A percentile compares a stretch with the other conserved stretches of the same genome.
Conservation (phyloP, 2,329 filamentous ascomycete genomes). For the Aspergillus sp. region DNA sequence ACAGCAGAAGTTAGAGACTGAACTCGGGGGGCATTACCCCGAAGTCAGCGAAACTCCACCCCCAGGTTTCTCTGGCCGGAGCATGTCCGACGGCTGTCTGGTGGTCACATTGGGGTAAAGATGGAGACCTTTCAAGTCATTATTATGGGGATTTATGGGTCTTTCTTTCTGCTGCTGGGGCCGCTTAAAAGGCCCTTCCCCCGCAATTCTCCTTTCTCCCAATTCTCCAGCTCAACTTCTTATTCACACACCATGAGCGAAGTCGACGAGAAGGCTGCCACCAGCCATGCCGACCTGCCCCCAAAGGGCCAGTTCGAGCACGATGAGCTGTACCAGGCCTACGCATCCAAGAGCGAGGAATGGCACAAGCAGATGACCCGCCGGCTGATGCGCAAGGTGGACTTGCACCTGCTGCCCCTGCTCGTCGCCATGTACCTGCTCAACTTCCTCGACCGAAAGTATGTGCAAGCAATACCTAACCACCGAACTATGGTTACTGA, state of each 20-base stretch:
- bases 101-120: neutral
- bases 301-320: constrained; percentile 16
- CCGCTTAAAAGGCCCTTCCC: neutral
- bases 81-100: neutral
- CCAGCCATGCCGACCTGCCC: neutral
- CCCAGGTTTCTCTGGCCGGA: neutral
- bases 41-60: neutral
- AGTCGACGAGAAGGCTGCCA: constrained; percentile 4
- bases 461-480: neutral
- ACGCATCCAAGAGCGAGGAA: constrained; percentile 25
- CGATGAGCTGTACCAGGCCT: constrained; percentile 27
- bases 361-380: constrained; percentile 28
- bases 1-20: neutral
- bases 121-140: neutral
- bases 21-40: neutral
- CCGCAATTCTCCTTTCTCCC: neutral
- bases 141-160: neutral
- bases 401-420: constrained; percentile 29
- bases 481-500: too few species aligned
- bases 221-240: neutral
- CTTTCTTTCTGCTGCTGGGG: too few species aligned
- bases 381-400: constrained; percentile 27
- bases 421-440: constrained; percentile 33
- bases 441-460: constrained; percentile 35
- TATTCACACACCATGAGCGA: constrained; percentile 6